Evolutionary conservation across 2,329 filamentous ascomycete species (phyloP).

Genomic region (Daldinia eschscholtzii): DNA sequence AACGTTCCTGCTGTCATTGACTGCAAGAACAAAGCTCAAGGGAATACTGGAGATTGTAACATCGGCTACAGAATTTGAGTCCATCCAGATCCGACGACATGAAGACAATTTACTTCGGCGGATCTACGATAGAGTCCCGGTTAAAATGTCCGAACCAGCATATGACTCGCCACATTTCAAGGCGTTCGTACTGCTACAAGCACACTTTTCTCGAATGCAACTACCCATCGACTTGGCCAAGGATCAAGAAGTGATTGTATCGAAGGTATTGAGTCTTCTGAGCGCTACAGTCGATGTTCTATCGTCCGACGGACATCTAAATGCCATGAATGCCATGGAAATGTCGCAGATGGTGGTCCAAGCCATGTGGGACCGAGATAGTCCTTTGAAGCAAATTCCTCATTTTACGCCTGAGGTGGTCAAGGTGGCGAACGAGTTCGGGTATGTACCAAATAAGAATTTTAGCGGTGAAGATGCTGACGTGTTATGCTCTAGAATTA

Average conservation of each 20-base stretch:
- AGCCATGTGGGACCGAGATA: constrained; percentile 98
- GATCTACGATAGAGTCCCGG: constrained; percentile 93
- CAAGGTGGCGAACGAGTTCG: constrained; percentile 82
- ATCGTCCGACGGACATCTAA: constrained; percentile 94
- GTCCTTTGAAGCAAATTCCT: constrained; percentile 96
- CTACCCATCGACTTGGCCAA: constrained; percentile 95
- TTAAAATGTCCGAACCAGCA: constrained; percentile 89
- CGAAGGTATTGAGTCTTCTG: constrained; percentile 86
- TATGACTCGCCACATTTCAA: constrained; percentile 99
- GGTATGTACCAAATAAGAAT: constrained; percentile 63
- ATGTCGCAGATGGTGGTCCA: constrained; percentile 99
- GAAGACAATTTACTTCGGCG: constrained; percentile 89
- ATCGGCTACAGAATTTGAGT: constrained; percentile 95
- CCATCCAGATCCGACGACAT: constrained; percentile 92
- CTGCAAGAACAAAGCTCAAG: constrained; percentile 91
- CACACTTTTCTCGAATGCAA: constrained; percentile 97
- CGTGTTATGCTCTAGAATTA: constrained; percentile 69
- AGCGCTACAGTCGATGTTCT: constrained; percentile 95
- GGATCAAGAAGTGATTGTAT: constrained; percentile 90
- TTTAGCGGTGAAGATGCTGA: constrained; percentile 41
- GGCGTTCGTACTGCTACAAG: constrained; percentile 95
- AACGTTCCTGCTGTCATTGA: constrained; percentile 93
- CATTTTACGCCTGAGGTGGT: constrained; percentile 89
- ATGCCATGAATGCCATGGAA: constrained; percentile 98
- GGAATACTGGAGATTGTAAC: constrained; percentile 97